Evolutionary conservation across 768 basidiomycete genomes (phyloP), one percentile per base, ranked within the genome.

Genomic region (Naganishia randhawae): DNA sequence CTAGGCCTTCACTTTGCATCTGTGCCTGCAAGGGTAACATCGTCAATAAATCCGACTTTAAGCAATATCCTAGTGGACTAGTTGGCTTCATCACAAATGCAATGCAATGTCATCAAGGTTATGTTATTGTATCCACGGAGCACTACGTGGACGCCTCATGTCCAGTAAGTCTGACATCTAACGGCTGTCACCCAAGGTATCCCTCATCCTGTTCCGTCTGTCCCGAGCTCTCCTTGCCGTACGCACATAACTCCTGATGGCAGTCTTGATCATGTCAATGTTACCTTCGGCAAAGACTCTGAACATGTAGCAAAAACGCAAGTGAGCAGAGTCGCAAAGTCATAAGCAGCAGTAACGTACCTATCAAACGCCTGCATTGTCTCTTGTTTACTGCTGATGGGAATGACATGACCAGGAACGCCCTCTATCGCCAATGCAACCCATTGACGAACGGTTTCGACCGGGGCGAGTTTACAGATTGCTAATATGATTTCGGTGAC

Each of bases 181-280:
- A 32, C 33, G 45, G 22, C 63, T 52, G 19, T 65, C 48, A 22
- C 48, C 33, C 65, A 52, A 31, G 51, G 53, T 33, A 50, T 67
- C 27, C 45, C 57, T 55, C 64, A 64, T 64, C 31, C 69, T 64
- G 25, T 63, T 42, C 55, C 65, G 54, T n/a, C 75, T 69, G 31
- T 76, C 73, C 14, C 71, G 50, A 31, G 71, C 68, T 35, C 71
- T 90, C 53, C 89, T 83, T 31, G 89, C 88, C 7, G 87, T 85
- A 64, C 91, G 84, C 76, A 89, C 88, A 51, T 92, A 82, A 32
- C 81, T 73, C 45, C 89, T 80, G 69, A 94, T 84, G 0, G 88
- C 87, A 73, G 89, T 88, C 80, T 92, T 92, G 66, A 91, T 87
- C 77, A 89, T 89, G 76, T 92, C 91, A 66, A 84, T 85, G 75